phyloP scores from a whole-genome alignment of 2,329 filamentous ascomycete species.

The Aspergillus bombycis region DNA sequence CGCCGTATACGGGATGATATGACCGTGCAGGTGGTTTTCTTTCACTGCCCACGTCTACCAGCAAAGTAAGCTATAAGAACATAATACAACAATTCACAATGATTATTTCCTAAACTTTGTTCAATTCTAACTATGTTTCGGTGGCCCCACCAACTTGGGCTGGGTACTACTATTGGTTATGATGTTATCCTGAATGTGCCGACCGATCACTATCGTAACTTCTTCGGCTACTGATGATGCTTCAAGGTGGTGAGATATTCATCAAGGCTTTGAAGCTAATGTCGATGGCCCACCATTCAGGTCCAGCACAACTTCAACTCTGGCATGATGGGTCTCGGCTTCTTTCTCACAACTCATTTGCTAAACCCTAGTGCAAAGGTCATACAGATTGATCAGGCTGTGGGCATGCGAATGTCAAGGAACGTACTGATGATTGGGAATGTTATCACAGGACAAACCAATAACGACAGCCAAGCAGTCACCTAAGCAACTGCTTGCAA shows the following conservation, averaged over 20 bases:
- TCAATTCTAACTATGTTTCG: too few relatives aligned
- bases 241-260: too few relatives aligned
- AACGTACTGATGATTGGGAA: background rate
- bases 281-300: too few relatives aligned
- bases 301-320: too few relatives aligned
- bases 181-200: background rate
- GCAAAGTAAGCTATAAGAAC: background rate
- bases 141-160: too few relatives aligned
- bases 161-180: background rate
- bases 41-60: slow-evolving; percentile 14
- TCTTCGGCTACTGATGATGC: background rate
- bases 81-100: background rate
- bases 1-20: slow-evolving; percentile 54
- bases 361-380: background rate
- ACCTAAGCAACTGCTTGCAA: too few relatives aligned
- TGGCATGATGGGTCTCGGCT: too few relatives aligned
- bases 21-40: slow-evolving; percentile 54
- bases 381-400: background rate
- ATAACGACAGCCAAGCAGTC: too few relatives aligned
- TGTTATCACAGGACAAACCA: background rate
- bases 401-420: background rate
- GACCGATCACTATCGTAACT: background rate
- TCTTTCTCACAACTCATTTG: background rate
- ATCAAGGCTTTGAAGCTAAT: too few relatives aligned
- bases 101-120: background rate